These are phyloP conservation scores for Euphorbia celastroides DNA, from an alignment of 441 rosid genomes.

Conservation along the genomic window DNA sequence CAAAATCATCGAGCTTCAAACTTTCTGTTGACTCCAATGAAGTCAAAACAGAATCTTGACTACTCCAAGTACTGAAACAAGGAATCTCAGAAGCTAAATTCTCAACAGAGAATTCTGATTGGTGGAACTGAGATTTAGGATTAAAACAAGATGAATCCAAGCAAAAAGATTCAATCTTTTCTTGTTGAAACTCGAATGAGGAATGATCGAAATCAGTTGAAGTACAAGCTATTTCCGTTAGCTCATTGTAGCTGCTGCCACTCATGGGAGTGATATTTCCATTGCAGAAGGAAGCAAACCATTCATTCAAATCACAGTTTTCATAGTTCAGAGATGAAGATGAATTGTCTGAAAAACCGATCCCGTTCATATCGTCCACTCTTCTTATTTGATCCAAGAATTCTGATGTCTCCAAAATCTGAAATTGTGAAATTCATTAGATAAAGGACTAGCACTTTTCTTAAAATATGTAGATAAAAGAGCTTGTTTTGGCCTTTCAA, in stretches of 20 bases:
- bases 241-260: slow-evolving; percentile 39
- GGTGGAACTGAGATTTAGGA: slow-evolving; percentile 19
- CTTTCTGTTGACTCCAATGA: slow-evolving; percentile 34
- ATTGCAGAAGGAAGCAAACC: slow-evolving; percentile 50
- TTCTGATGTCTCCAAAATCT: slow-evolving; percentile 60
- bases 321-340: slow-evolving; percentile 34
- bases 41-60: slow-evolving; percentile 44
- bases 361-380: slow-evolving; percentile 24
- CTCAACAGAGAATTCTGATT: slow-evolving; percentile 18
- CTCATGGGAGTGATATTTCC: slow-evolving; percentile 31
- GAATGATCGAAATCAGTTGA: slow-evolving; percentile 24
- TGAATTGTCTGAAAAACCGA: slow-evolving; percentile 18
- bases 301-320: slow-evolving; percentile 38
- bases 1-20: slow-evolving; percentile 33
- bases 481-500: not conserved
- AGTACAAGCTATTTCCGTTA: slow-evolving; percentile 33
- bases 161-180: slow-evolving; percentile 18
- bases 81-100: slow-evolving; percentile 25
- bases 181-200: slow-evolving; percentile 31
- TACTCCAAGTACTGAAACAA: slow-evolving; percentile 40
- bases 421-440: slow-evolving; percentile 18
- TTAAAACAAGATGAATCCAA: slow-evolving; percentile 24
- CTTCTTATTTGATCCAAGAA: slow-evolving; percentile 50
- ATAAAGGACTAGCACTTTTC: not conserved
- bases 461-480: not conserved